Evolutionary conservation across 2,329 filamentous ascomycete genomes (phyloP), one percentile per base, ranked within the genome.

Genomic region (Microsporum audouinii): DNA sequence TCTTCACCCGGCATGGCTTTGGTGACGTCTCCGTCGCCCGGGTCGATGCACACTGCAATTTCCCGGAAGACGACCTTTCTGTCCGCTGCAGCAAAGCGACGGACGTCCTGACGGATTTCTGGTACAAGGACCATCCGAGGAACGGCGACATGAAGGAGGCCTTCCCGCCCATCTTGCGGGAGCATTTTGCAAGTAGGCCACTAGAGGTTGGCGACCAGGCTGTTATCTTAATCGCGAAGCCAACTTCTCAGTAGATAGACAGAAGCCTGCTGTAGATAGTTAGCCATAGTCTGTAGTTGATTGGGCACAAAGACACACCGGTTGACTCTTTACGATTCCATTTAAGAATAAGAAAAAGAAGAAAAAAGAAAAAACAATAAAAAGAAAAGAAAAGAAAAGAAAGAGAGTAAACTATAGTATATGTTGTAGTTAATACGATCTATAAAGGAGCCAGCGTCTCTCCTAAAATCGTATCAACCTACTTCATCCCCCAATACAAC

Each of bases 131-230:
- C 17, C 43, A 59, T 49, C 34, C 45, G 2, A 45, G 43, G 14
- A 53, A 45, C 36, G 14, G 23, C 14, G 33, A 33, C 12, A 62
- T 62, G 60, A 55, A 62, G 27, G 45, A 59, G 47, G 55, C 33
- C 17, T 47, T 60, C 49, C 12, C 51, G 31, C 51, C 58, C 1
- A 39, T 55, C 34, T n/a, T 58, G 23, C n/a, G 60, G 39, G 34
- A 45, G 34, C 43, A 55, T 36, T 33, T 55, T 55, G 33, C 29
- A 14, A 36, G n/a, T 12, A 33, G 29, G 29, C 49, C 49, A 27
- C 33, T 33, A 10, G 33, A 55, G 33, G 49, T 55, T 0, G 49
- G 49, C 10, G 33, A 33, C 27, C 49, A 55, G 49, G 29, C 49
- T 33, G 49, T 55, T 7, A 55, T 55, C 10, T 33, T 55, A 55